Base-by-base conservation (phyloP, 108 stramenopile species). In the Pseudonitzschia multiseries region DNA sequence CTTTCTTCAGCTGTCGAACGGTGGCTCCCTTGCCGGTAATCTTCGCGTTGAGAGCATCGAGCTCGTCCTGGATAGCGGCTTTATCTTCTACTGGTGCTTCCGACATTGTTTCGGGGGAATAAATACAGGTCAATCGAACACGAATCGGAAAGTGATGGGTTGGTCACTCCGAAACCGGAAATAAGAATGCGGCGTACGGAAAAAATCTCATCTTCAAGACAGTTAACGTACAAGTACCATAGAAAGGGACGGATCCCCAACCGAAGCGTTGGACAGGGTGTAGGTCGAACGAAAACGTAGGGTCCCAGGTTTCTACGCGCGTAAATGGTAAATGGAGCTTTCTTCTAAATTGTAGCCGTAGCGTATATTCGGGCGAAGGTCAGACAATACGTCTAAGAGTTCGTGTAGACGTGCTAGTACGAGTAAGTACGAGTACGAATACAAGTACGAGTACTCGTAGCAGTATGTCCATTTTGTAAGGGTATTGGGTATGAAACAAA, bases 1-100 rank as follows among this genome's bases (percentile, higher is more conserved):
- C 90, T 76, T 96, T 96, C 81, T 96, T 96, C 32, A 96, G 73
- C 62, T 87, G 85, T 20, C 92, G 87, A 42, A 96, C 93, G 21
- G 53, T 65, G 18, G 92, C 79, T 60, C 91, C 96, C 75, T 94
- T 93, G 31, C 89, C 91, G 71, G 95, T 96, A 54, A 92, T 86
- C 70, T 89, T 69, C 46, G 95, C 95, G 68, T 88, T 88, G 42
- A 96, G 75, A 50, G 90, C 92, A 67, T 96, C 94, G 21, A 92
- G 81, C 75, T 89, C 82, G 57, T 92, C 93, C 66, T 92, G 93
- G 61, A 80, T 60, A 17, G 76, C 74, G 54, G 68, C n/a, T 10
- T 48, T 59, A 14, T 80, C 79, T 27, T 41, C 32, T 15, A 21
- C 24, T 32, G 43, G 26, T 72, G 48, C 43, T 72, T 60, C 61